Evolutionary conservation across 495 filamentous ascomycete genomes (phyloP), one percentile per base, ranked within the genome.

Genomic region (Mytilinidion resinicola): DNA sequence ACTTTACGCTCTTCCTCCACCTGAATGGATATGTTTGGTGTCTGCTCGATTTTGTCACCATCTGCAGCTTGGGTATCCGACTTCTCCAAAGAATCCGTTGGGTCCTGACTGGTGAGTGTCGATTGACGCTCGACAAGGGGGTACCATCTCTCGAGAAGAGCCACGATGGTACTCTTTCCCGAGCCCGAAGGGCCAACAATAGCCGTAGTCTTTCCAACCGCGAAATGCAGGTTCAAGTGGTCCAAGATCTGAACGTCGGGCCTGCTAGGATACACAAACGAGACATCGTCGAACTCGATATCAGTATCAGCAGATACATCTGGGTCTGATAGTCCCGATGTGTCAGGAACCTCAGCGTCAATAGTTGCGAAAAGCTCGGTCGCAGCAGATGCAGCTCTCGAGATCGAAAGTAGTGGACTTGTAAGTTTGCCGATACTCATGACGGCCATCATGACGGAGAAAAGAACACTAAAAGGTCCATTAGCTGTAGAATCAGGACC

Each of bases 121-220:
- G 57, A 53, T 12, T 41, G 48, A 8, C 53, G 56, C 4, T 47
- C 51, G 9, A 56, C 43, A 3, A 66, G 53, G 11, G 67, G 59
- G 53, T 70, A 70, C 60, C 57, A 69, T 10, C 68, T 56, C 38
- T 67, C 56, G 11, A 69, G 11, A 43, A 70, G 59, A 38, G 54
- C 42, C 1, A 69, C 68, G 34, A 70, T 57, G 7, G 69, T 70
- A 35, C 56, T 64, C 47, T 72, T 72, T 1, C 69, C 69, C 10
- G 68, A 70, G 9, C 69, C 69, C 1, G 63, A 67, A 9, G 68
- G 61, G 1, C 69, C 69, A 6, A 72, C 68, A 10, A 72, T 64
- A 9, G 69, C 69, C 4, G 69, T 70, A 3, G 60, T 53, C 41
- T 69, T 72, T 1, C 68, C 68, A n/a, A 61, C 56, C 47, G 53